A percentile compares a stretch with the other conserved stretches of the same genome.
These are phyloP conservation scores for Backusella macrospora DNA, from an alignment of 192 early-diverging fungal species.

Conservation along the genomic window DNA sequence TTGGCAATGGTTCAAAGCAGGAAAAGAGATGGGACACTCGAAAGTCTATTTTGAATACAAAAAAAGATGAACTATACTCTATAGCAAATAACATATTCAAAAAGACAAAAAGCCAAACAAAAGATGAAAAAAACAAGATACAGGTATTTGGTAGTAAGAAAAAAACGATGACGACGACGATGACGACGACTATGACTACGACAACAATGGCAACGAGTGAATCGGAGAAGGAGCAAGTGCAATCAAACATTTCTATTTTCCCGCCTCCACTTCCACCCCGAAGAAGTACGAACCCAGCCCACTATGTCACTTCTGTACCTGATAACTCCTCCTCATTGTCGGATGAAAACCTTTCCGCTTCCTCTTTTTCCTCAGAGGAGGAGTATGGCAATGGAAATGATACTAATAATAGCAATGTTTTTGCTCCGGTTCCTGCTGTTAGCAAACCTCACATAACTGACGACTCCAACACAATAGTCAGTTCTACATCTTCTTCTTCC, in stretches of 20 bases:
- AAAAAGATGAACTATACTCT: neutral
- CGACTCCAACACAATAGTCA: neutral
- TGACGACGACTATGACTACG: neutral
- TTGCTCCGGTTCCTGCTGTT: neutral
- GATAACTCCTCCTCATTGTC: neutral
- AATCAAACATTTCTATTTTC: neutral
- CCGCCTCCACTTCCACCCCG: neutral
- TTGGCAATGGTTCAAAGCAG: neutral
- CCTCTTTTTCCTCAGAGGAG: neutral
- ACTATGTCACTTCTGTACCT: neutral
- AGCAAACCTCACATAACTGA: neutral
- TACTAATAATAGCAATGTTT: no score
- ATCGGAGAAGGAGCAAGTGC: neutral
- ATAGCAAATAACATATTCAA: neutral
- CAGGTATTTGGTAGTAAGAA: no score
- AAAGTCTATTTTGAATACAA: constrained; percentile 2
- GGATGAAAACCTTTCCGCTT: neutral
- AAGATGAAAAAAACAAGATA: neutral
- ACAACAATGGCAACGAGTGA: neutral
- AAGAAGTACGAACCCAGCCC: neutral
- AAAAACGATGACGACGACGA: neutral
- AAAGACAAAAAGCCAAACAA: neutral
- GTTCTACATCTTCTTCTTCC: neutral
- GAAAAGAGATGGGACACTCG: neutral
- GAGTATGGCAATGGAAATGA: neutral